Evolutionary conservation across 768 basidiomycete genomes (phyloP), one percentile per base, ranked within the genome.

Genomic region (Coprinellus micaceus): DNA sequence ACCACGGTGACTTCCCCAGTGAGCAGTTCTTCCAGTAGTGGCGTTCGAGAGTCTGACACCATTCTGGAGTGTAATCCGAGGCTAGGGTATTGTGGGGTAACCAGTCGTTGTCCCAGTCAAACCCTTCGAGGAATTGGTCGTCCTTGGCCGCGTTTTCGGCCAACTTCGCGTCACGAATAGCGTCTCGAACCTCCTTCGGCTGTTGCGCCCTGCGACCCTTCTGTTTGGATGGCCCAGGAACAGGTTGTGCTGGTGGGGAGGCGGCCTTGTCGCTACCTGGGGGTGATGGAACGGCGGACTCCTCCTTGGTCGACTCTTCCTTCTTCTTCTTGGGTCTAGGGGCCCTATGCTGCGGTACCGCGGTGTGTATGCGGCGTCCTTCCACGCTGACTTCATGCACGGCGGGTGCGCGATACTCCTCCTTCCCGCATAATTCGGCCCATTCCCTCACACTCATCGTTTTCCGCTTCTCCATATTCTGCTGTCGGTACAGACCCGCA

Each of bases 1-100:
- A 99, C 95, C 93, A 96, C 2, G 95, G 85, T n/a, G 94, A 79
- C 60, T 86, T 89, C 3, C 93, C 91, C 3, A 96, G 69, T 0
- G 93, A 86, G 69, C 92, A 85, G 61, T 90, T 94, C 52, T 94
- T 79, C 97, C 97, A 99, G 70, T 85, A 98, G 53, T 87, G 81
- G 28, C 94, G 78, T 72, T 98, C 95, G 19, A 98, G 78, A 58
- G 86, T 85, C 58, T 84, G 82, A 68, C 95, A 97, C 58, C 91
- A 89, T 59, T 96, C 94, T 12, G 82, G 79, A 0, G 91, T 94
- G 64, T 94, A 99, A 67, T 98, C 94, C 15, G 78, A 73, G 0
- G 84, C 66, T 9, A 74, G 78, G 0, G 91, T 95, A 52, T 82
- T 82, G 1, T 79, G 74, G 7, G 94, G 94, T 6, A 96, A 71